Percentiles rank a stretch among this genome's conserved stretches.
These are phyloP conservation scores for Fusarium algeriense DNA, from an alignment of 2,329 filamentous ascomycete species.

Conservation along the genomic window DNA sequence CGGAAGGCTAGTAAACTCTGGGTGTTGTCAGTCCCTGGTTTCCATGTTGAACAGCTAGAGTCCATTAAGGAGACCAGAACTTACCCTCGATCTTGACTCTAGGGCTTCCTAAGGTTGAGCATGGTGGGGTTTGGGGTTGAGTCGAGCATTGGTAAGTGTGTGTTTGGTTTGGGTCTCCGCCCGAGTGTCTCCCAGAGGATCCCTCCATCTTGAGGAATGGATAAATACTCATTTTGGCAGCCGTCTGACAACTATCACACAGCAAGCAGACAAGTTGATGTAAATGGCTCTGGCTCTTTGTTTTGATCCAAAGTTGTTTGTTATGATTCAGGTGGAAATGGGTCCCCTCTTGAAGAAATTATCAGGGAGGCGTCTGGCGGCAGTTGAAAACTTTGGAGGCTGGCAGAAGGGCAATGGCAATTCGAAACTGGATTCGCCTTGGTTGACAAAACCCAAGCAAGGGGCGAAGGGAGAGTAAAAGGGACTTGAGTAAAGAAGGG, in stretches of 20 bases:
- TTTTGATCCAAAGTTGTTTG: conserved; percentile 49
- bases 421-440: conserved; percentile 23
- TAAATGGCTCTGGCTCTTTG: conserved; percentile 28
- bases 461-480: conserved; percentile 42
- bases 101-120: conserved; percentile 52
- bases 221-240: conserved; percentile 38
- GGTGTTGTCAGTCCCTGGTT: conserved; percentile 40
- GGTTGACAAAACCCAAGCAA: conserved; percentile 24
- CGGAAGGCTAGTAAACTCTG: conserved; percentile 47
- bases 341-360: conserved; percentile 41
- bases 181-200: conserved; percentile 9
- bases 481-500: conserved; percentile 46
- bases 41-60: conserved; percentile 8
- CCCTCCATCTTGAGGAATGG: conserved; percentile 38
- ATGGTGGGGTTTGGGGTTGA: conserved; percentile 44
- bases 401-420: conserved; percentile 30
- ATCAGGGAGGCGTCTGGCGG: conserved; percentile 28
- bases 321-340: conserved; percentile 43
- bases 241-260: conserved; percentile 11
- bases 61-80: conserved; percentile 5
- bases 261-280: conserved; percentile 20
- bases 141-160: conserved; percentile 14
- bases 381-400: conserved; percentile 21
- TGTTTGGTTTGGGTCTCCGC: conserved; percentile 1
- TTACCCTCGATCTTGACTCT: conserved; percentile 51